Evolutionary conservation across 31 red algal genomes (phyloP).

Genomic region (Odonthalia washingtoniensis): DNA sequence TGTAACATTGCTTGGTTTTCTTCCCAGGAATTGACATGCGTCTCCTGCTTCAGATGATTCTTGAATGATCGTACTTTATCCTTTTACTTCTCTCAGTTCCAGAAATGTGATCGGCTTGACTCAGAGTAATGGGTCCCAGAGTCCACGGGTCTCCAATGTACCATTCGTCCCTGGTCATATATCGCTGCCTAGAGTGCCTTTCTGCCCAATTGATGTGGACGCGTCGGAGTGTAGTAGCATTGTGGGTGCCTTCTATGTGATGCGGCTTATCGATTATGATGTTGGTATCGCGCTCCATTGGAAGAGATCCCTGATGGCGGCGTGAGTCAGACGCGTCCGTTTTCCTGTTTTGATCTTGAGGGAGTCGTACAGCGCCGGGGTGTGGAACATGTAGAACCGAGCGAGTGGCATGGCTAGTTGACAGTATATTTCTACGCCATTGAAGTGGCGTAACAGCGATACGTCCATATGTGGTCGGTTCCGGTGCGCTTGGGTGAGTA

Average conservation of each 20-base stretch:
- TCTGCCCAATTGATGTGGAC: neutral
- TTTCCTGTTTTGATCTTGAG: neutral
- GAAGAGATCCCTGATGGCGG: conserved; percentile 17
- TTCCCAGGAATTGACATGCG: neutral
- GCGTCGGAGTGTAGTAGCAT: conserved; percentile 24
- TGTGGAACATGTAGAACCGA: conserved; percentile 48
- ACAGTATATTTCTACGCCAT: neutral
- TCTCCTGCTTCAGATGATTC: neutral
- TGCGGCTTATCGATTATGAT: neutral
- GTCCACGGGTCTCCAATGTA: conserved; percentile 45
- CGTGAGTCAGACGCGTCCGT: neutral
- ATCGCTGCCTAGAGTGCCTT: conserved; percentile 18
- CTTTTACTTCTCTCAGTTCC: neutral
- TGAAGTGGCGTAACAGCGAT: too few species aligned
- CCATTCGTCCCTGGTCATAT: neutral
- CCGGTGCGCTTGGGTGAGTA: conserved; percentile 1
- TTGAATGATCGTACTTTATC: conserved; percentile 1
- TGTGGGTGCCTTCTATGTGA: neutral
- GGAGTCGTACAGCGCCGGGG: conserved; percentile 2
- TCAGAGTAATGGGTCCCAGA: neutral
- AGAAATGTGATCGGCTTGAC: too few species aligned
- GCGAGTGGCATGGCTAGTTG: conserved; percentile 8
- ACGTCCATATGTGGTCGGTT: neutral
- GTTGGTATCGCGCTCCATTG: neutral
- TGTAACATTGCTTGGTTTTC: conserved; percentile 40